Base-by-base conservation (phyloP, 2,329 filamentous ascomycete genomes). In the Incumbomyces lentus region DNA sequence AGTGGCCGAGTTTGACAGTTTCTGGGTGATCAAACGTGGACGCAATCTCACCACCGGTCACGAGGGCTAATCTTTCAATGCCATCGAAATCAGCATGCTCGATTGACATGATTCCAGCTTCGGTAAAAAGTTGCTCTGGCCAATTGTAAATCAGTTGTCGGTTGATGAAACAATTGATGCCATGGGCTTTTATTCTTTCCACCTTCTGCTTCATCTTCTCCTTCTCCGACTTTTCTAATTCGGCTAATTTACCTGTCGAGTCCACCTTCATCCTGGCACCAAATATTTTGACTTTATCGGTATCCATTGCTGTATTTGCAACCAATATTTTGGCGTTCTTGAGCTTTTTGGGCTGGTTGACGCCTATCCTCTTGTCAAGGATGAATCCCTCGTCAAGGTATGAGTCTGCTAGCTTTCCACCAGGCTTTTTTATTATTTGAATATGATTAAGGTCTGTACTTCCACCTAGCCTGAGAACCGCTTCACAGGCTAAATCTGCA, bases 131-230 rank as follows among this genome's bases (percentile, higher is more conserved):
- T 70, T 98, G 92, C 69, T 98, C 92, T 5, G 92, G 92, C 92
- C 92, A 98, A 76, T 98, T 98, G 77, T 98, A 98, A 71, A 98
- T 98, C 54, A 98, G 80, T 68, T 98, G 92, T 58, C 92, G 78
- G 78, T 98, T 98, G 68, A 98, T 95, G 68, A 98, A 98, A 75
- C 92, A 96, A 78, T 98, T 98, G 72, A 98, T 95, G 49, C 92
- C 92, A 62, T 98, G 92, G 39, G 87, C 78, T 78, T 96, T 98
- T 73, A 98, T 98, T 68, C 87, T 90, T 54, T 98, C 92, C 38
- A 98, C 92, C 78, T 98, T 98, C 55, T 86, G 84, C 76, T 89
- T 93, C 92, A 98, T 98, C 81, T 96, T 96, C 60, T 98, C 92
- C 60, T 87, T 84, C 73, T 96, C 92, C 5, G 92, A 92, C 76